A percentile compares a stretch with the other conserved stretches of the same genome.
phyloP scores from a whole-genome alignment of 805 yeast species.

The Schwanniomyces occidentalis region DNA sequence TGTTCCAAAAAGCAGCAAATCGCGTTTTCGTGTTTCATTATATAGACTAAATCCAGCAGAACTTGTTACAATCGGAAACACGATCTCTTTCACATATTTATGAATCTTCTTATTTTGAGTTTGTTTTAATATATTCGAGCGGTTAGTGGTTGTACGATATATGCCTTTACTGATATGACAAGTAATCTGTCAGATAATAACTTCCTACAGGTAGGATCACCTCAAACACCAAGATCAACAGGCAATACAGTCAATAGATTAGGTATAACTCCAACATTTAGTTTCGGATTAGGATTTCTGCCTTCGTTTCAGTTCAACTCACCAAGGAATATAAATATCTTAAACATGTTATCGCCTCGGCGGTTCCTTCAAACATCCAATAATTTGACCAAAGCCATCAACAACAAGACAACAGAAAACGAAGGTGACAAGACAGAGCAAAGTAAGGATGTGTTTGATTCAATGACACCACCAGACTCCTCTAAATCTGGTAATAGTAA shows the following conservation, averaged over 20 bases:
- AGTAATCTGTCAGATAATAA: constrained; percentile 1
- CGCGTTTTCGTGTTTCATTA: constrained; percentile 10
- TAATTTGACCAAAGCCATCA: constrained; percentile 16
- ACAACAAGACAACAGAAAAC: constrained; percentile 1
- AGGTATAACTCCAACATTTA: constrained; percentile 32
- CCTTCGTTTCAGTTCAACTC: constrained; percentile 43
- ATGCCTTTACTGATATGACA: constrained; percentile 7
- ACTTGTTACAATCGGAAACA: too few relatives aligned
- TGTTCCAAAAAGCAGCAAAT: neutral
- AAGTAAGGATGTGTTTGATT: constrained; percentile 12
- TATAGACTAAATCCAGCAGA: too few relatives aligned
- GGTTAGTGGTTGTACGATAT: too few relatives aligned
- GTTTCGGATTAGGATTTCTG: constrained; percentile 42
- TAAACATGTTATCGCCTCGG: constrained; percentile 35
- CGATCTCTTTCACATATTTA: too few relatives aligned
- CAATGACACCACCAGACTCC: constrained; percentile 17
- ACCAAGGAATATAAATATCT: constrained; percentile 25
- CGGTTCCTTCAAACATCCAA: constrained; percentile 28
- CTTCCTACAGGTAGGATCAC: constrained; percentile 9
- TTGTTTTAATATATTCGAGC: too few relatives aligned
- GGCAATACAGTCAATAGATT: constrained; percentile 6
- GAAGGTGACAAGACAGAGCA: neutral
- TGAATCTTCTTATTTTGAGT: too few relatives aligned
- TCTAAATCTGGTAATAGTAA: constrained; percentile 10
- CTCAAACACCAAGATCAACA: constrained; percentile 17